Base-by-base conservation (phyloP, 106 monocot species). In the Dendrobium nobile region DNA sequence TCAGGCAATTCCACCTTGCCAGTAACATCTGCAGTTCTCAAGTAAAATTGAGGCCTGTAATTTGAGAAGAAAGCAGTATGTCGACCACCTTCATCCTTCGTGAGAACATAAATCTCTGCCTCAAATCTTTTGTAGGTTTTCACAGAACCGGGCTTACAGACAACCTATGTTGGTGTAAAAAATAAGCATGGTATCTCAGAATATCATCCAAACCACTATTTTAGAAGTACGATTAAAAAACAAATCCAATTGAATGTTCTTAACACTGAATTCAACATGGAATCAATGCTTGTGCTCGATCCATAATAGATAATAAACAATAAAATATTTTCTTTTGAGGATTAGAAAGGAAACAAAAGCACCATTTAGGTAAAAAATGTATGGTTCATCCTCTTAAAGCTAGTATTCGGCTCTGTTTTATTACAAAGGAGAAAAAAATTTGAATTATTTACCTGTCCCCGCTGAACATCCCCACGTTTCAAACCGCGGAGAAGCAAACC, bases 31-130 rank as follows among this genome's bases (percentile, higher is more conserved):
- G 97, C 97, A 81, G 97, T 97, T 67, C 97, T 90, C 89, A 97
- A 72, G 86, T 92, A 94, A 85, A 97, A 97, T 65, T 97, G 97
- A 65, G 97, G 97, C n/a, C 87, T 94, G 83, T 94, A 97, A 73
- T 97, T 97, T 77, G 97, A 94, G 84, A 97, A 92, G 82, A 97
- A 97, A 20, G 94, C 92, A 59, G 94, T 94, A 68, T 94, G 97
- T 31, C 97, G 94, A 79, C 97, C 97, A 82, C 97, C 97, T 84
- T 97, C 97, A 82, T 97, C 97, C 73, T 97, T 97, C 17, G 92
- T 94, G 7, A 97, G 89, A 19, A 97, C 94, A 82, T 97, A 97
- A 82, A 97, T 97, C 81, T 94, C 97, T 73, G 97, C 97, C 78
- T 97, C 97, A 85, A 97, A 97, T 87, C 67, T 90, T 86, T 89